Evolutionary conservation across 495 filamentous ascomycete genomes (phyloP).

Genomic region (Cercophora newfieldiana): DNA sequence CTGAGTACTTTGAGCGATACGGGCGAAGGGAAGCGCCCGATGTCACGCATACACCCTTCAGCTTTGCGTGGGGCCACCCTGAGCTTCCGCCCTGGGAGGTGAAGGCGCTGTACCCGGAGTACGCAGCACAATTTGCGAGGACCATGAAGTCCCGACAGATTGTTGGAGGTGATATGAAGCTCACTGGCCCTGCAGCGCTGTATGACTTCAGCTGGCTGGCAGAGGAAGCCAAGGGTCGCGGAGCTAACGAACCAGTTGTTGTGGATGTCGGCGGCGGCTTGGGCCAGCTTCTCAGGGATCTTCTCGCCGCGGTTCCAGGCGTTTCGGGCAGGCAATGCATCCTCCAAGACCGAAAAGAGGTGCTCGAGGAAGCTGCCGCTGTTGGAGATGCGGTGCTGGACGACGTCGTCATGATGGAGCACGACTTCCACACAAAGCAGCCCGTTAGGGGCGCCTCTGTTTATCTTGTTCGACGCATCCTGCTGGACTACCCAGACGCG

Average conservation of each 20-base stretch:
- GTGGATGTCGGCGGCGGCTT: slow-evolving; percentile 54
- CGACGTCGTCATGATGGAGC: slow-evolving; percentile 35
- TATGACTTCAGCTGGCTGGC: slow-evolving; percentile 31
- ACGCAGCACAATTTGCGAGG: slow-evolving; percentile 20
- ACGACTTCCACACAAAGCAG: slow-evolving; percentile 47
- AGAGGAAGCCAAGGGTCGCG: slow-evolving; percentile 12
- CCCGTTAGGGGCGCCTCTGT: slow-evolving; percentile 43
- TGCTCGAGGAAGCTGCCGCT: slow-evolving; percentile 34
- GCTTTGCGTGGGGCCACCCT: slow-evolving; percentile 31
- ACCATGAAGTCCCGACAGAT: slow-evolving; percentile 26
- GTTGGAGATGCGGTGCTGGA: slow-evolving; percentile 23
- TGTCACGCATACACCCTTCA: slow-evolving; percentile 27
- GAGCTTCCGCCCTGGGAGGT: slow-evolving; percentile 33
- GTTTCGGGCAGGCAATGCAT: slow-evolving; percentile 36
- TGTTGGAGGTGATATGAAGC: slow-evolving; percentile 24
- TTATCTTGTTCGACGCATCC: slow-evolving; percentile 52
- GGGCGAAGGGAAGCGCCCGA: slow-evolving; percentile 24
- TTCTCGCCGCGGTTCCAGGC: slow-evolving; percentile 34
- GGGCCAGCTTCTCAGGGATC: slow-evolving; percentile 47
- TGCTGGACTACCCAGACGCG: slow-evolving; percentile 54
- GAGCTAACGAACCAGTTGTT: slow-evolving; percentile 26
- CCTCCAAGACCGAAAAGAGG: slow-evolving; percentile 47
- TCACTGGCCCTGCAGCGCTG: slow-evolving; percentile 17
- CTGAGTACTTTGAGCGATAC: slow-evolving; percentile 29
- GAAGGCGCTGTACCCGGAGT: slow-evolving; percentile 29